Conservation (phyloP, 192 early-diverging fungal genomes). For the Spizellomyces sp. region DNA sequence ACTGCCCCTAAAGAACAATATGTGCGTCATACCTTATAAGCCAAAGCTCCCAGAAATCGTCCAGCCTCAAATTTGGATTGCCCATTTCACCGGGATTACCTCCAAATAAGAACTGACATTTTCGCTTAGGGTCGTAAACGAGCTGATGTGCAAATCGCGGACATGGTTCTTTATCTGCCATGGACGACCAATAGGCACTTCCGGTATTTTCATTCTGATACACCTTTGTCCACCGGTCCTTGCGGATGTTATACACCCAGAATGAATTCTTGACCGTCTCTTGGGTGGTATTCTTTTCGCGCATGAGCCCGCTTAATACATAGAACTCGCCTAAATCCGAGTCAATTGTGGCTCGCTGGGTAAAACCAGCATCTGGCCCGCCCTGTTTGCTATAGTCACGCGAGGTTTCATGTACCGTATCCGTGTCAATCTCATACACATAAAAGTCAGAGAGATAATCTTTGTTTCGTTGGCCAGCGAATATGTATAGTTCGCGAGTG, state of each 20-base stretch:
- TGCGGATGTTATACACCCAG: conserved; percentile 71
- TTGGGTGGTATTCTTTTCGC: conserved; percentile 54
- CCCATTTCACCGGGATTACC: conserved; percentile 82
- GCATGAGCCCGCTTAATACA: conserved; percentile 74
- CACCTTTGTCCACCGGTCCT: conserved; percentile 65
- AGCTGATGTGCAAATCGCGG: conserved; percentile 93
- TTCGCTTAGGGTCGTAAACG: conserved; percentile 74
- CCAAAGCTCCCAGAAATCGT: conserved; percentile 83
- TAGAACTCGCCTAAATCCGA: conserved; percentile 77
- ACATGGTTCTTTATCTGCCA: conserved; percentile 65
- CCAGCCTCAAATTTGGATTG: conserved; percentile 64
- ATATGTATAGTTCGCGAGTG: conserved; percentile 77
- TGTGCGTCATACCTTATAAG: conserved; percentile 59
- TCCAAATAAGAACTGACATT: conserved; percentile 89
- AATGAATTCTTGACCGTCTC: conserved; percentile 74
- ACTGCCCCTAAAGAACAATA: neutral
- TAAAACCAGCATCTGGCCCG: conserved; percentile 81
- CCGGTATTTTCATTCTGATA: conserved; percentile 70
- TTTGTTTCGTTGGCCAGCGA: conserved; percentile 87
- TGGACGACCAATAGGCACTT: conserved; percentile 51
- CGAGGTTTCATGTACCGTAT: conserved; percentile 77
- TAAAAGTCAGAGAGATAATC: conserved; percentile 79
- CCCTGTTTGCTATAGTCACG: conserved; percentile 73
- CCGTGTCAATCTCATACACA: conserved; percentile 78
- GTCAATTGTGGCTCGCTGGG: conserved; percentile 84